Evolutionary conservation across 2,329 filamentous ascomycete species (phyloP).

Genomic region (Fusarium humuli): DNA sequence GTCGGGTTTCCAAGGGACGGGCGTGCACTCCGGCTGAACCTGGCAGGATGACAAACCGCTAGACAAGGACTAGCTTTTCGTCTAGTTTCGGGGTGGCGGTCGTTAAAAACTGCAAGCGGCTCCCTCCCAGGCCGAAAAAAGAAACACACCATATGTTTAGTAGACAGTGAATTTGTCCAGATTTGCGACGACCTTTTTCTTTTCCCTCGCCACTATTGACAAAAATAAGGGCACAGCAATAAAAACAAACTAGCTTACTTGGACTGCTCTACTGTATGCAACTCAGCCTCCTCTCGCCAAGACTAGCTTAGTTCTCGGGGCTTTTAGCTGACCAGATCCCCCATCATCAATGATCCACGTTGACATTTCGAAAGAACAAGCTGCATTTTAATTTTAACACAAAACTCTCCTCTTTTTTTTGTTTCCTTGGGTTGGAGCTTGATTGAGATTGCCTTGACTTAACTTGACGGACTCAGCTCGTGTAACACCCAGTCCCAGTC

Average conservation of each 20-base stretch:
- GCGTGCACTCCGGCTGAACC: slow-evolving; percentile 19
- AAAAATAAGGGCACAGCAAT: slow-evolving; percentile 18
- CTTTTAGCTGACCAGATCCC: slow-evolving; percentile 32
- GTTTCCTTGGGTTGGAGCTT: slow-evolving; percentile 9
- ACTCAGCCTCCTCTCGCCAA: slow-evolving; percentile 38
- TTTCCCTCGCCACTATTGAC: slow-evolving; percentile 31
- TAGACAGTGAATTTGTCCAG: slow-evolving; percentile 20
- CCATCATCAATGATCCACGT: slow-evolving; percentile 8
- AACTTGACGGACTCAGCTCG: slow-evolving; percentile 38
- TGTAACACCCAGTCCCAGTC: slow-evolving; percentile 30
- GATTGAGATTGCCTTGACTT: slow-evolving; percentile 8
- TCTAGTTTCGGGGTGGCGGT: slow-evolving; percentile 35
- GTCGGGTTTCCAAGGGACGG: slow-evolving; percentile 13
- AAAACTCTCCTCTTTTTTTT: slow-evolving; percentile 29
- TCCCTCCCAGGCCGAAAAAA: slow-evolving; percentile 40
- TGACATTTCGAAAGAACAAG: not conserved
- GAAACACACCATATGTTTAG: slow-evolving; percentile 26
- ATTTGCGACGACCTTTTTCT: slow-evolving; percentile 22
- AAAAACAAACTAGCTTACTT: slow-evolving; percentile 17
- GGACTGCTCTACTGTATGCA: slow-evolving; percentile 19
- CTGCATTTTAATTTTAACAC: slow-evolving; percentile 37
- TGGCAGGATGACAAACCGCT: slow-evolving; percentile 35
- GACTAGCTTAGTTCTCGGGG: slow-evolving; percentile 30
- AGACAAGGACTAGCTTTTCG: slow-evolving; percentile 17
- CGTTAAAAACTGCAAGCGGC: slow-evolving; percentile 42